Evolutionary conservation across 106 monocot species (phyloP).

Genomic region (Triglochin maritima): DNA sequence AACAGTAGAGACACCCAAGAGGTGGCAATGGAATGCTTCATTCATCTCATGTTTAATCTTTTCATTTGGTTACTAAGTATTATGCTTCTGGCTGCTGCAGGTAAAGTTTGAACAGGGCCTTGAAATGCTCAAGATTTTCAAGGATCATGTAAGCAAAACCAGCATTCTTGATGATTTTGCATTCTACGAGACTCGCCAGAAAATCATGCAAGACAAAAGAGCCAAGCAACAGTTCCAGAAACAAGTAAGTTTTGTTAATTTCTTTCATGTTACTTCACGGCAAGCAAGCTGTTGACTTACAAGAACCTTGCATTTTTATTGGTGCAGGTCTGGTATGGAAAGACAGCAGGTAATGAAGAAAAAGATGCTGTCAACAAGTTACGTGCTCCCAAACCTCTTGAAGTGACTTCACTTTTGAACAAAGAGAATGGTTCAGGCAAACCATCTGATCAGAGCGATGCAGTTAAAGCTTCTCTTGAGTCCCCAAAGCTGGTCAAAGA

Average conservation of each 20-base stretch:
- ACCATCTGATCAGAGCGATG: constrained; percentile 16
- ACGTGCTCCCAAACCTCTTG: constrained; percentile 7
- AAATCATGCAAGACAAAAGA: constrained; percentile 62
- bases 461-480: constrained; percentile 1
- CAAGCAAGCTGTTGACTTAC: no score
- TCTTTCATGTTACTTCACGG: background rate
- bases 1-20: constrained; percentile 88
- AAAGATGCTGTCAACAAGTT: background rate
- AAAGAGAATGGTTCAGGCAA: constrained; percentile 15
- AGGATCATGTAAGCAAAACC: constrained; percentile 66
- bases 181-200: constrained; percentile 75
- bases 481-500: constrained; percentile 16
- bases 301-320: background rate
- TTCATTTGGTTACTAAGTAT: background rate
- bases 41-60: background rate
- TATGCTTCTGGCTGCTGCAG: constrained; percentile 15
- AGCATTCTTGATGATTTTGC: constrained; percentile 69
- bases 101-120: constrained; percentile 66
- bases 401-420: constrained; percentile 19
- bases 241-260: constrained; percentile 28
- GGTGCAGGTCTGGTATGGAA: background rate
- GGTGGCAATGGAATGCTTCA: constrained; percentile 13
- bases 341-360: constrained; percentile 18
- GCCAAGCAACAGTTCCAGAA: constrained; percentile 60
- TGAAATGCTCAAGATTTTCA: constrained; percentile 73